These are phyloP conservation scores for Aspergillus vadensis DNA, from an alignment of 2,329 filamentous ascomycete species.

Conservation along the genomic window DNA sequence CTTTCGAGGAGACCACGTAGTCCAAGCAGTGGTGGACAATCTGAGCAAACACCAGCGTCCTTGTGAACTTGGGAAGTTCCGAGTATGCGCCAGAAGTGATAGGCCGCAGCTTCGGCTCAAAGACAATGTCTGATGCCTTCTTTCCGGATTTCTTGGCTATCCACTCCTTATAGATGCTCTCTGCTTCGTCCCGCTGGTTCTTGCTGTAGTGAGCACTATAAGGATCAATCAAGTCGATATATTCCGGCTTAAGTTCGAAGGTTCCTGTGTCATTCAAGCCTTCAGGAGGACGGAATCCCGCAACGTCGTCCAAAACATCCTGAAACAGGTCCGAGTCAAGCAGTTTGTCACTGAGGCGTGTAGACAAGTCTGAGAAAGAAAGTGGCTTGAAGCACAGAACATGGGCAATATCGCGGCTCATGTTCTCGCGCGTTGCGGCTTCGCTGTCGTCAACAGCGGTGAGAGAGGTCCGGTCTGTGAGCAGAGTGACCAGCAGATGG, in stretches of 20 bases:
- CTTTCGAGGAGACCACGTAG: constrained; percentile 72
- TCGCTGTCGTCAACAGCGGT: constrained; percentile 40
- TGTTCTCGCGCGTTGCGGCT: constrained; percentile 64
- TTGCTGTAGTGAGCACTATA: constrained; percentile 96
- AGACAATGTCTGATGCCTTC: constrained; percentile 79
- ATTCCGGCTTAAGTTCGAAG: constrained; percentile 87
- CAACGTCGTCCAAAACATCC: constrained; percentile 80
- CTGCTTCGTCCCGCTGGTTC: constrained; percentile 94
- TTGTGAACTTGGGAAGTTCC: constrained; percentile 75
- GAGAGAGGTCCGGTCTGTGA: constrained; percentile 85
- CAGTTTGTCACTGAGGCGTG: constrained; percentile 83
- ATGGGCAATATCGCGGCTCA: constrained; percentile 88
- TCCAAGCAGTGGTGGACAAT: constrained; percentile 85
- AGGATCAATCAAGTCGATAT: constrained; percentile 85
- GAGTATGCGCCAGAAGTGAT: constrained; percentile 78
- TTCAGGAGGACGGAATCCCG: constrained; percentile 85
- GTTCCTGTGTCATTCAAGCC: constrained; percentile 90
- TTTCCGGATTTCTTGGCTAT: constrained; percentile 87
- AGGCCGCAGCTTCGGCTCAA: constrained; percentile 78
- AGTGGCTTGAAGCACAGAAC: constrained; percentile 95
- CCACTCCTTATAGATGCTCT: constrained; percentile 82
- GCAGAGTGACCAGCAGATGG: constrained; percentile 83
- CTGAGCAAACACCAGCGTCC: constrained; percentile 82
- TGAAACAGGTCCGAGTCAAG: constrained; percentile 89
- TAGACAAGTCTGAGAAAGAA: constrained; percentile 88